Conservation (phyloP, 169 alveolate genomes). For the Plasmodium gonderi region DNA sequence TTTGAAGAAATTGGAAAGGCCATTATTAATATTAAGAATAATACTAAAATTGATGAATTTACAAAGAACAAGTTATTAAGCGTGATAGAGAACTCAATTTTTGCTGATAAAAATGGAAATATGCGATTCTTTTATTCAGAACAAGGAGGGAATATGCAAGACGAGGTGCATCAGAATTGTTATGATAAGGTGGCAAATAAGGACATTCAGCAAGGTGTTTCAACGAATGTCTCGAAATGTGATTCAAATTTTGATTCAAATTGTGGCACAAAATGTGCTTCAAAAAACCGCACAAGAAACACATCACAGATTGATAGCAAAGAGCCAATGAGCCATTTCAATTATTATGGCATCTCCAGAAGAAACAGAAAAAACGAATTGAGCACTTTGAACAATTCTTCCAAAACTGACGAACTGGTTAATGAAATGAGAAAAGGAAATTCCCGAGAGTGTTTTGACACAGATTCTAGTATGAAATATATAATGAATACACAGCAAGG, state of each 20-base stretch:
- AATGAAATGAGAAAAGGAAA: conserved; percentile 1
- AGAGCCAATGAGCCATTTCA: neutral
- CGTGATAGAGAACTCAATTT: neutral
- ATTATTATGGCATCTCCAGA: neutral
- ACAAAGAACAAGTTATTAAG: conserved; percentile 14
- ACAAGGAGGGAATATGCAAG: neutral
- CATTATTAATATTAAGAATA: conserved; percentile 16
- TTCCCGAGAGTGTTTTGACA: conserved; percentile 2
- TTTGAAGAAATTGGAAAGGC: conserved; percentile 22
- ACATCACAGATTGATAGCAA: neutral
- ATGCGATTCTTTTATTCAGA: neutral
- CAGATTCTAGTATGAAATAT: neutral
- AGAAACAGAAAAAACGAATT: neutral
- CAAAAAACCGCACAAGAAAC: neutral
- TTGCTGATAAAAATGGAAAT: neutral
- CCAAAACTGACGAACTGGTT: neutral
- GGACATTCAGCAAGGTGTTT: neutral
- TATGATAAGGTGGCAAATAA: neutral
- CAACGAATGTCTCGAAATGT: neutral
- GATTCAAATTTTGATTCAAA: too few species aligned
- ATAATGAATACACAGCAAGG: neutral
- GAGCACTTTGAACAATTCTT: neutral
- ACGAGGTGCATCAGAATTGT: neutral
- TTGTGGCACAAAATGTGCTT: neutral
- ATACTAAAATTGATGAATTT: conserved; percentile 12